Evolutionary conservation across 2,329 filamentous ascomycete genomes (phyloP).

Genomic region (Bipolaris sorokiniana): DNA sequence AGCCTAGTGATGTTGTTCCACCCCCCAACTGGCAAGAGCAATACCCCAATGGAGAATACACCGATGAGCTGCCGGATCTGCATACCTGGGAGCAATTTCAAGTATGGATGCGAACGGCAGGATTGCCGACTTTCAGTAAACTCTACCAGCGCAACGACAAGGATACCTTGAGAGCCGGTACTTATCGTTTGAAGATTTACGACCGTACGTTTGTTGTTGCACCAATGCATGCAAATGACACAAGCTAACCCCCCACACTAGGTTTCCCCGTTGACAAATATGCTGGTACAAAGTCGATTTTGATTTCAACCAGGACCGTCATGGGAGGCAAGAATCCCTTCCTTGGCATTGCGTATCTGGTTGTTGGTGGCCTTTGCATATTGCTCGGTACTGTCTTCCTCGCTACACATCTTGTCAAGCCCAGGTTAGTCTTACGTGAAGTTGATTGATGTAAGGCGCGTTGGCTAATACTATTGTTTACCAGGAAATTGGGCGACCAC

Average conservation of each 20-base stretch:
- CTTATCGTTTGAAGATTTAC: constrained; percentile 77
- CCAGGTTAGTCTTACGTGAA: constrained; percentile 66
- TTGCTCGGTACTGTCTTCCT: constrained; percentile 88
- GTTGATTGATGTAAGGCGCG: not conserved
- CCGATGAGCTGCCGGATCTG: constrained; percentile 71
- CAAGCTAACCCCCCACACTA: constrained; percentile 50
- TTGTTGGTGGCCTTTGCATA: constrained; percentile 92
- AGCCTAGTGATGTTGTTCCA: constrained; percentile 69
- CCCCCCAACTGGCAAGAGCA: constrained; percentile 83
- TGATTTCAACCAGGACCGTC: constrained; percentile 87
- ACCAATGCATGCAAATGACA: not conserved
- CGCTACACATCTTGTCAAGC: constrained; percentile 86
- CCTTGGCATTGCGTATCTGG: constrained; percentile 93
- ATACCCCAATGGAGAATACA: constrained; percentile 73
- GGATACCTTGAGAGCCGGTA: constrained; percentile 69
- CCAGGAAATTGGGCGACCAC: constrained; percentile 94
- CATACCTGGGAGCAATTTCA: constrained; percentile 83
- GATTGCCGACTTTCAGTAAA: constrained; percentile 93
- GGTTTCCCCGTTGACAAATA: constrained; percentile 82
- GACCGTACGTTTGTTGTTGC: constrained; percentile 67
- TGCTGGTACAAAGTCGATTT: constrained; percentile 85
- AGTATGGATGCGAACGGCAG: constrained; percentile 98
- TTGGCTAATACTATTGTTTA: constrained; percentile 20
- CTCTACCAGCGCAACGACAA: constrained; percentile 83
- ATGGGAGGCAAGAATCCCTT: constrained; percentile 96